Evolutionary conservation across 2,329 filamentous ascomycete genomes (phyloP), one percentile per base, ranked within the genome.

Genomic region (Aureobasidium sp.): DNA sequence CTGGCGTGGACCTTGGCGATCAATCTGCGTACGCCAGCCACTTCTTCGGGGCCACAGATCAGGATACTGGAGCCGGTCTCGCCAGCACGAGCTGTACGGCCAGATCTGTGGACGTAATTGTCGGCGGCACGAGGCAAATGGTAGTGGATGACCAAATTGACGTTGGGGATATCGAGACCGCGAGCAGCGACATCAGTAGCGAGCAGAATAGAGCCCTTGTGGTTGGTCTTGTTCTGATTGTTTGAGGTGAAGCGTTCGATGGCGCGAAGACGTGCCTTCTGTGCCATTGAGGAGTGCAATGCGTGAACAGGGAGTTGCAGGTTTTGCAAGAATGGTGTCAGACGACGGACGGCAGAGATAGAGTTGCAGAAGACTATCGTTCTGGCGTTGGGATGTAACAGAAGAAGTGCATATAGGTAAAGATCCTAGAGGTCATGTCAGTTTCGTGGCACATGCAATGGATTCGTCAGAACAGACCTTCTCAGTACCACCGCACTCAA

Each of bases 321-420:
- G 67, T 90, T 90, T 68, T 93, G 86, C 1, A 99, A 82, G 70
- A 97, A 84, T 0, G 93, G 90, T 0, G 88, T 86, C 13, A 99
- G 80, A 41, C 94, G 90, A 48, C 91, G 88, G 57, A 96, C 93
- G 2, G 93, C 89, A 58, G 89, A 90, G 73, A 99, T 97, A 48
- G 92, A 96, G 77, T 99, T 99, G 32, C 92, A 91, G 74, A 99
- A 99, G 52, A 99, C 86, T 2, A 99, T 80, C 0, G 90, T 91
- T 36, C 92, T 88, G 41, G 87, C 84, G 52, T 87, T 87, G 1
- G 90, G 87, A 71, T 96, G 89, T 62, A 96, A 85, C 2, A 97
- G 82, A 0, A 97, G 81, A 9, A 96, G 80, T 0, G 91, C 84
- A 75, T 99, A 99, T 44, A 97, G 86, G 67, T 93, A 97, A 10